These are phyloP conservation scores for Setomelanomma holmii DNA, from an alignment of 2,329 filamentous ascomycete genomes.

Conservation along the genomic window DNA sequence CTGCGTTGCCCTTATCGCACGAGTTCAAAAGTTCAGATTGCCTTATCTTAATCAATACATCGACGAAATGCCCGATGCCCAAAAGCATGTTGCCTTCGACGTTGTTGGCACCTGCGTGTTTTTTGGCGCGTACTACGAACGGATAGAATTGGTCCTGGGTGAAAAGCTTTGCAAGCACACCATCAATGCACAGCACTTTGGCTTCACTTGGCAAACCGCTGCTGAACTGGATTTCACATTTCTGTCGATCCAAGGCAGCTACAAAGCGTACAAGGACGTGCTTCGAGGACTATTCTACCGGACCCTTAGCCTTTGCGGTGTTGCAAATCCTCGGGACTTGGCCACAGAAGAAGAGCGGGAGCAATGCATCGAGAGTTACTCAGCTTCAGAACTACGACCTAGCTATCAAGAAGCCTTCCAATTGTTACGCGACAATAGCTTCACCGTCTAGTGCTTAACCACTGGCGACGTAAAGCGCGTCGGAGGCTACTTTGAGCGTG, in stretches of 20 bases:
- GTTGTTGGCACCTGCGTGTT: constrained; percentile 20
- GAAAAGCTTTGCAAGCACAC: constrained; percentile 10
- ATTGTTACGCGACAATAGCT: constrained; percentile 13
- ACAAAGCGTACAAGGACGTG: constrained; percentile 15
- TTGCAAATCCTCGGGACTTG: constrained; percentile 8
- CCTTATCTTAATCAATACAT: background rate
- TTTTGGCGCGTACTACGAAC: constrained; percentile 17
- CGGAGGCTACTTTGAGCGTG: constrained; percentile 59
- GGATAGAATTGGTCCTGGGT: constrained; percentile 12
- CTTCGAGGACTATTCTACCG: constrained; percentile 18
- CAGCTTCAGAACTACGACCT: constrained; percentile 7
- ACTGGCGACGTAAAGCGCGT: constrained; percentile 42
- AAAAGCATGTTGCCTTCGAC: constrained; percentile 18
- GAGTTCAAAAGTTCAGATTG: background rate
- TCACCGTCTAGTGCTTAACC: constrained; percentile 17
- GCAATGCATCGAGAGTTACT: constrained; percentile 15
- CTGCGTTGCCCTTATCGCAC: background rate
- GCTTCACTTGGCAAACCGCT: constrained; percentile 18
- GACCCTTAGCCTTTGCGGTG: constrained; percentile 11
- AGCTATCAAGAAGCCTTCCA: constrained; percentile 10
- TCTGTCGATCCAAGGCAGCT: constrained; percentile 13
- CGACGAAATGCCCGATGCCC: constrained; percentile 4
- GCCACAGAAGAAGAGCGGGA: constrained; percentile 13
- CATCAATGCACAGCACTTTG: constrained; percentile 15
- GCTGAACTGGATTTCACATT: constrained; percentile 24